Conservation (phyloP, 108 stramenopile genomes). For the Cyclotella kingstonii region DNA sequence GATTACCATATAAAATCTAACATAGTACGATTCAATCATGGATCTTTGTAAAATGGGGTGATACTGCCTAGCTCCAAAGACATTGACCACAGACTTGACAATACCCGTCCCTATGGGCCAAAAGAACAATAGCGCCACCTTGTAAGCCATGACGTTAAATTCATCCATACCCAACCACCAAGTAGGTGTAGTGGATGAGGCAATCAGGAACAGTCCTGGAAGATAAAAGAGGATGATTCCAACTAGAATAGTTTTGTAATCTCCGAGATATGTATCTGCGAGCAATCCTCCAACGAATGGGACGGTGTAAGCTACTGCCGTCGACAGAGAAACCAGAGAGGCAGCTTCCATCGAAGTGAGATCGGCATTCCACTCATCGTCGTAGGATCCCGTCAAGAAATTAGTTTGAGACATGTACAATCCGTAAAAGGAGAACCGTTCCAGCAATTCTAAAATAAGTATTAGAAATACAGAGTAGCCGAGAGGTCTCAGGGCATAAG, state of each 20-base stretch:
- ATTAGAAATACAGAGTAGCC: slow-evolving; percentile 42
- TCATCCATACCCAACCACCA: slow-evolving; percentile 26
- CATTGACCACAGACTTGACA: slow-evolving; percentile 49
- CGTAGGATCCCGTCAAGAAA: slow-evolving; percentile 35
- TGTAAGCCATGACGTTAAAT: slow-evolving; percentile 40
- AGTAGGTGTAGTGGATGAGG: slow-evolving; percentile 33
- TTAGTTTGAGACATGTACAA: slow-evolving; percentile 50
- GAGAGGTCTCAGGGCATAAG: slow-evolving; percentile 40
- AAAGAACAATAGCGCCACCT: slow-evolving; percentile 33
- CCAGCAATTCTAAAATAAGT: slow-evolving; percentile 42
- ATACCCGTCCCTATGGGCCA: slow-evolving; percentile 48
- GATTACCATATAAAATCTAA: slow-evolving; percentile 52
- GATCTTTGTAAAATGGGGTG: slow-evolving; percentile 48
- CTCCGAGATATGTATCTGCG: slow-evolving; percentile 43
- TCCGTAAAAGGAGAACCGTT: slow-evolving; percentile 49
- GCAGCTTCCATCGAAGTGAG: slow-evolving; percentile 38
- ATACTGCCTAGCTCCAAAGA: slow-evolving; percentile 49
- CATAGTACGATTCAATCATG: slow-evolving; percentile 41
- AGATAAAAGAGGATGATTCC: slow-evolving; percentile 34
- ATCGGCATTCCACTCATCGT: slow-evolving; percentile 34
- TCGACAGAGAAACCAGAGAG: slow-evolving; percentile 29
- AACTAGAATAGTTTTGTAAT: slow-evolving; percentile 44
- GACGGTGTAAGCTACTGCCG: slow-evolving; percentile 46
- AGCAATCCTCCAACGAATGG: slow-evolving; percentile 49
- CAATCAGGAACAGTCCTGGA: slow-evolving; percentile 48